Conservation (phyloP, 2,329 filamentous ascomycete species). For the Fusarium vanettenii region DNA sequence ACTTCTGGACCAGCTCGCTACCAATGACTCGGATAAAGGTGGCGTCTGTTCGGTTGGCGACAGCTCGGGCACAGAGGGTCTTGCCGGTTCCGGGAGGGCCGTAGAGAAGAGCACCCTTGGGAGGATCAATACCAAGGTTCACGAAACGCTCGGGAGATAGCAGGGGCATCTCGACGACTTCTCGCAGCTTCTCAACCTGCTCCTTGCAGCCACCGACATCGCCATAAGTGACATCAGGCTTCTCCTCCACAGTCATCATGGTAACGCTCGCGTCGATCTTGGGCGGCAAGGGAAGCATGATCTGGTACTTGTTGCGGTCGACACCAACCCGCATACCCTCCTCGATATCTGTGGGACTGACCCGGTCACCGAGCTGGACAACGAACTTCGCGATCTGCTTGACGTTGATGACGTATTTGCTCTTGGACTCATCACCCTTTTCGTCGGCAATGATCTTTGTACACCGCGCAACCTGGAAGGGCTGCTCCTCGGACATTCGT, state of each 20-base stretch:
- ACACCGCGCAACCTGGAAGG: constrained; percentile 95
- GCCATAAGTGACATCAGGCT: constrained; percentile 98
- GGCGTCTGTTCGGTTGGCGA: constrained; percentile 97
- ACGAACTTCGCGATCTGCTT: constrained; percentile 99
- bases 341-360: constrained; percentile 98
- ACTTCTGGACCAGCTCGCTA: constrained; percentile 97
- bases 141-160: constrained; percentile 97
- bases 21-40: constrained; percentile 99
- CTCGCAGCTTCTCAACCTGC: constrained; percentile 98
- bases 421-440: constrained; percentile 92
- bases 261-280: constrained; percentile 99
- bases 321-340: constrained; percentile 99
- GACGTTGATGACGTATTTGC: constrained; percentile 99
- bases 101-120: constrained; percentile 96
- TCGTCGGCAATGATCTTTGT: constrained; percentile 99
- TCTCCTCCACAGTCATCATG: constrained; percentile 99
- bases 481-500: constrained; percentile 98
- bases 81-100: constrained; percentile 99
- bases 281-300: constrained; percentile 92
- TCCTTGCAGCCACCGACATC: constrained; percentile 99
- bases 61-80: constrained; percentile 95
- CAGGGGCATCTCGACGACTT: constrained; percentile 98
- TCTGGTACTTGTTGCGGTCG: constrained; percentile 99
- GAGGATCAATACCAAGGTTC: constrained; percentile 97
- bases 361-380: constrained; percentile 95